Base-by-base conservation (phyloP, 106 monocot species). In the Apostasia shenzhenica region DNA sequence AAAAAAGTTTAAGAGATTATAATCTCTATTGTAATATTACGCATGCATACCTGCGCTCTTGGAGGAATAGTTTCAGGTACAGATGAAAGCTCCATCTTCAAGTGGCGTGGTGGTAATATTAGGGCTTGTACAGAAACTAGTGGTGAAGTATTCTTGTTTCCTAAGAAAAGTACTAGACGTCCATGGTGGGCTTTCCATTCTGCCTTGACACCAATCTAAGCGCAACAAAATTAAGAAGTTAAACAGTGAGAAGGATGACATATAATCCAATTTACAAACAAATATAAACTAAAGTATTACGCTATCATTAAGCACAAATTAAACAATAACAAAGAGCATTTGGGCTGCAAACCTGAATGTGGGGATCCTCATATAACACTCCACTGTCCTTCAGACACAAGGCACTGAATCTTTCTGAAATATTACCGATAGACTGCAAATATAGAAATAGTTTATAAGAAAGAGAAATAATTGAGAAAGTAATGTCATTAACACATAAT, bases 61-160 rank as follows among this genome's bases (percentile, higher is more conserved):
- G 97, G 97, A 81, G 97, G 97, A 81, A 99, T 93, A 41, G 87
- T 99, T 7, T 99, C 97, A 70, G 97, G 97, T 38, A 93, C 81
- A 54, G 82, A 48, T 3, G 89, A 89, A 8, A 90, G 83, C 70
- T 99, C 92, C 72, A 89, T 75, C 50, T 81, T 93, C 41, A 99
- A 72, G 73, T 99, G 92, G 8, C 85, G 68, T 43, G 97, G 97
- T 43, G 97, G 97, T 48, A 99, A 80, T 71, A 99, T 87, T 14
- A 80, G 48, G 63, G 85, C 90, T 59, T 62, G 71, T 45, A 99
- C 92, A 67, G 89, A 90, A 59, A 41, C 45, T 74, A 99, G 87
- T 51, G 97, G 80, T 49, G 97, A 82, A 14, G 89, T 90, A 67
- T 78, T 93, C 79, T 99, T 99, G 89, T 99, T 99, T 50, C 97